Evolutionary conservation across 2,329 filamentous ascomycete genomes (phyloP), one percentile per base, ranked within the genome.

Genomic region (Ceratocystis alfenasii): DNA sequence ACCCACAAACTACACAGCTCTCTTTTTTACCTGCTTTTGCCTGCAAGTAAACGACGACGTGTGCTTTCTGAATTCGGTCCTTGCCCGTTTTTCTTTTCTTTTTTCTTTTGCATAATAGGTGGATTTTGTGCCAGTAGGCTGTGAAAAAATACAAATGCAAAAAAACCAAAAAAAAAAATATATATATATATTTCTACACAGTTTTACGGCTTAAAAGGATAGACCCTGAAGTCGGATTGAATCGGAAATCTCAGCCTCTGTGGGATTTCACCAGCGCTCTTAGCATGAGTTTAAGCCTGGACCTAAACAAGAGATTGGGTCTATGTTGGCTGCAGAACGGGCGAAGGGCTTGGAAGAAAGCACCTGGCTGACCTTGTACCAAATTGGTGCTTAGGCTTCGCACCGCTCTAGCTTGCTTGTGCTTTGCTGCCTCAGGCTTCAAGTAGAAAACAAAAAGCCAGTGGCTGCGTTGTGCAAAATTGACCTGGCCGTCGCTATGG

Each of bases 381-480:
- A 59, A 59, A 59, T 6, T 59, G 55, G 55, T 8, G 25, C 55
- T 59, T 59, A 59, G 55, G 30, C 28, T 59, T 25, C 25, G 10
- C 17, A 55, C 50, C 22, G 55, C 36, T 36, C 8, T 41, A 41
- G 36, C 36, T 41, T 41, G 36, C 36, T 15, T 41, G 28, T 30
- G 5, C 15, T 30, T 59, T 59, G 55, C 30, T 59, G 55, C 55
- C 55, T 59, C 55, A 59, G 55, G 55, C 55, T 59, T 33, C 55
- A 59, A 36, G 30, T 12, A 12, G 7, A 59, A 4, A 28, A n/a
- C 8, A 57, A 59, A 59, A 59, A 59, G 55, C 55, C 25, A 30
- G n/a, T 59, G 55, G 55, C 55, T 59, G 28, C n/a, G 55, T 59
- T 59, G 55, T 36, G 55, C 55, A 59, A 59, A 59, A 59, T 59